Base-by-base conservation (phyloP, 495 filamentous ascomycete species). In the Friedmanniomyces endolithicus region DNA sequence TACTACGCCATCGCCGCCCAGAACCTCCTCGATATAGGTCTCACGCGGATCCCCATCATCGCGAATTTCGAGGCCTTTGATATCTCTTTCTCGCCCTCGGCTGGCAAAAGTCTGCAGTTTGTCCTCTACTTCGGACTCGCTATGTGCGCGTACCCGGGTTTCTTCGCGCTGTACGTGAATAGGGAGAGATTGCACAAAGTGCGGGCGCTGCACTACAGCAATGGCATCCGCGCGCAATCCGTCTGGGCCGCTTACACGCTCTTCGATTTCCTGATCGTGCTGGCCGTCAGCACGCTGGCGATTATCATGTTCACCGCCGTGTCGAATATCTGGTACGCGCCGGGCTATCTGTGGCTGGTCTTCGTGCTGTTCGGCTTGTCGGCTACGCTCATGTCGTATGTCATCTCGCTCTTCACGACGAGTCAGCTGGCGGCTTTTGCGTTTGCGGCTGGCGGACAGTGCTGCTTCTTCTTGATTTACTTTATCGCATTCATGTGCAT, bases 121-220 rank as follows among this genome's bases (percentile, higher is more conserved):
- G 71, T 90, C 24, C 74, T 83, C 11, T 95, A 95, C 65, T 80
- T 88, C 60, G 80, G 84, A 24, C 73, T 94, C 1, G 85, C 80
- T 16, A 80, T 90, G 72, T 73, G 77, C 17, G 81, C 80, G 0
- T 92, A 81, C 64, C 88, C 88, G 6, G 86, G 80, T 24, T 87
- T 95, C 71, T 94, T 92, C 61, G 80, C 84, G 0, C 74, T 95
- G 17, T 95, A 95, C 68, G 86, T 86, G 23, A 92, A 86, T 2
- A 65, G 84, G 4, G 88, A 95, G 66, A 75, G 88, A 11, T 71
- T 87, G 11, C 69, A 82, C 9, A 83, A 87, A 50, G 84, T 95
- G 29, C 75, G 89, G 31, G 84, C 85, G 14, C 70, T 95, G 41
- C 84, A 95, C 62, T 95, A 90, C 68, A 88, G 85, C 46, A 94